Conservation (phyloP, 495 filamentous ascomycete species). For the Terfezia claveryi region DNA sequence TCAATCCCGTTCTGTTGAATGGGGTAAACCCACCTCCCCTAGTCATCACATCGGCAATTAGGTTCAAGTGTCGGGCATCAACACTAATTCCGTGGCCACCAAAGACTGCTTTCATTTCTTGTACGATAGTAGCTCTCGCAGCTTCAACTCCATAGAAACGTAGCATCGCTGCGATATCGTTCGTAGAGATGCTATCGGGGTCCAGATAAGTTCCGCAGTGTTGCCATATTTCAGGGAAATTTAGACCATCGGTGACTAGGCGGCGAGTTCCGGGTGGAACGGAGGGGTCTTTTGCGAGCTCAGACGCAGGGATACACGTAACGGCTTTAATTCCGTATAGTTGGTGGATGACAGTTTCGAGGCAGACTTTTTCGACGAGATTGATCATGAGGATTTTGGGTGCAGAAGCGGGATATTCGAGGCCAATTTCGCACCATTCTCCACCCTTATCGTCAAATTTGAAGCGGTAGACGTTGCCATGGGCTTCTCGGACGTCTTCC, state of each 20-base stretch:
- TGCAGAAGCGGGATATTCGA: constrained; percentile 60
- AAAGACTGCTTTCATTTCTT: constrained; percentile 75
- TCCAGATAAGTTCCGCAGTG: constrained; percentile 69
- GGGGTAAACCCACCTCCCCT: constrained; percentile 63
- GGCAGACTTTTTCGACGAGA: constrained; percentile 57
- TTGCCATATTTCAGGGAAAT: constrained; percentile 67
- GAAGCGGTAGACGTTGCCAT: constrained; percentile 45
- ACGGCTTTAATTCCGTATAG: constrained; percentile 53
- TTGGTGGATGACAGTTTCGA: constrained; percentile 63
- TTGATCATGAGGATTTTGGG: constrained; percentile 86
- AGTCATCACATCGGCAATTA: constrained; percentile 96
- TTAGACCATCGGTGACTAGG: constrained; percentile 54
- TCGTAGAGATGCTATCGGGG: constrained; percentile 68
- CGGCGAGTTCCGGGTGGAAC: constrained; percentile 14
- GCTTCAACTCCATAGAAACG: constrained; percentile 83
- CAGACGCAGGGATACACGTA: constrained; percentile 43
- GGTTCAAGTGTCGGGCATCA: constrained; percentile 75
- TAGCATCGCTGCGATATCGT: constrained; percentile 73
- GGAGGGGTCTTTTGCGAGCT: constrained; percentile 20
- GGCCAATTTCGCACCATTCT: constrained; percentile 51
- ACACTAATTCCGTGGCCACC: constrained; percentile 79
- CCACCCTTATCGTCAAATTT: constrained; percentile 55
- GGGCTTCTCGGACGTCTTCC: constrained; percentile 13
- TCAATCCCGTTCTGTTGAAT: constrained; percentile 77
- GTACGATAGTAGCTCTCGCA: constrained; percentile 60